phyloP scores from a whole-genome alignment of 805 yeast species.

The Lachancea kluyveri region DNA sequence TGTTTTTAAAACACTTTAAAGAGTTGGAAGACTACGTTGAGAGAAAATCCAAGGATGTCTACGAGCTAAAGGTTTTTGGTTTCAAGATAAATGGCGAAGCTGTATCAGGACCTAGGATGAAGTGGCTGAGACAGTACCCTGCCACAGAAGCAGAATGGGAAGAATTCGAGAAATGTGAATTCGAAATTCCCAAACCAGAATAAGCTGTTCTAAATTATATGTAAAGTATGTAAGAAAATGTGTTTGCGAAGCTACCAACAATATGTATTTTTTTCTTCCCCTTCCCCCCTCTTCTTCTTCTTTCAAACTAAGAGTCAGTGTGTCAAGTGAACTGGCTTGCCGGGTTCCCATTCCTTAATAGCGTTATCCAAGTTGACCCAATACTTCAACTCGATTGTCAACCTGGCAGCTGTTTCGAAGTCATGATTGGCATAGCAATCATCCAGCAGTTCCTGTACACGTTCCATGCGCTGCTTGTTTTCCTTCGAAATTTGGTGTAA shows the following conservation, averaged over 20 bases:
- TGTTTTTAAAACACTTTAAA: constrained; percentile 86
- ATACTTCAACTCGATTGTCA: constrained; percentile 70
- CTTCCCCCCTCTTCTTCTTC: too few relatives aligned
- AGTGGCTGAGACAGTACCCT: constrained; percentile 85
- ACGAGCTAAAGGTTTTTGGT: constrained; percentile 79
- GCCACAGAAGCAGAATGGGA: constrained; percentile 49
- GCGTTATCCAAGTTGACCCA: constrained; percentile 76
- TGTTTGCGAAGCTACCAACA: background rate
- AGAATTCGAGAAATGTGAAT: constrained; percentile 63
- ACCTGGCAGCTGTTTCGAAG: constrained; percentile 54
- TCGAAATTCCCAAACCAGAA: constrained; percentile 39
- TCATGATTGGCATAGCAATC: constrained; percentile 41
- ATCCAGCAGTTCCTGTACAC: constrained; percentile 40
- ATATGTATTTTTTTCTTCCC: background rate
- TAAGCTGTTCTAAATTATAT: background rate
- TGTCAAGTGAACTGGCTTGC: constrained; percentile 57
- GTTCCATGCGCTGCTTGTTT: constrained; percentile 50
- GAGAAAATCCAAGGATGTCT: constrained; percentile 45
- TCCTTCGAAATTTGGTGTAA: constrained; percentile 44
- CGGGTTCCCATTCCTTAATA: constrained; percentile 72
- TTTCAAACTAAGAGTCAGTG: constrained; percentile 34
- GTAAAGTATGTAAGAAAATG: background rate
- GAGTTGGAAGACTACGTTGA: constrained; percentile 76
- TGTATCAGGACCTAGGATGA: constrained; percentile 87
- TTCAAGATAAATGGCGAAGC: constrained; percentile 73